Base-by-base conservation (phyloP, 2,329 filamentous ascomycete species). In the Sporothrix curviconia region DNA sequence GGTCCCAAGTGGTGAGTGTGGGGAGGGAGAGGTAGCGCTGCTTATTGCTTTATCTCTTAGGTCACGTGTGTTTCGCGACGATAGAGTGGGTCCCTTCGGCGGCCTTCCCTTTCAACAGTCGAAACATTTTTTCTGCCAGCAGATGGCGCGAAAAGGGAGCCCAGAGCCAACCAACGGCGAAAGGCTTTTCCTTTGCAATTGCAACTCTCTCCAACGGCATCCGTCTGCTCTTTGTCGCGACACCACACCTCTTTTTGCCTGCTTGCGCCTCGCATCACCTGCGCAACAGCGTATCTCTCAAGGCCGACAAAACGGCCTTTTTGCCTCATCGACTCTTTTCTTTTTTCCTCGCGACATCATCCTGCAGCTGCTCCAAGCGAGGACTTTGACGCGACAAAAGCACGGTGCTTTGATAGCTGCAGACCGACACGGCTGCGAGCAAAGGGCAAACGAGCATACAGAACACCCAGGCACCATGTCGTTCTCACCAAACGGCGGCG, bases 401-500 rank as follows among this genome's bases (percentile, higher is more conserved):
- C n/a, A n/a, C n/a, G n/a, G n/a, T n/a, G n/a, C n/a, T n/a, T n/a
- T n/a, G n/a, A n/a, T n/a, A n/a, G n/a, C n/a, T n/a, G n/a, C n/a
- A n/a, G n/a, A n/a, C 11, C 28, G 28, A 32, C 28, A 32, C 28
- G 28, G 6, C 28, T 6, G 28, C 5, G 6, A 32, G 28, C 28
- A 32, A 32, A 32, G 11, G 6, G 11, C 28, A 32, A 32, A 32
- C 28, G 11, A 6, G 6, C 28, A 32, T 11, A 11, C 5, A 34
- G 36, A 7, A 12, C 4, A 3, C 22, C 22, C 15, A 53, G 37
- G 15, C 37, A 52, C 22, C 8, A 60, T 60, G 58, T 60, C 58
- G 24, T 60, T 57, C 37, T 39, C 58, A 28, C 40, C 49, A 24
- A 42, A 25, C 43, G 50, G 42, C 17, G 43, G 47, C 44, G 61